Percentiles rank a stretch among this genome's conserved stretches.
phyloP scores from a whole-genome alignment of 371 early-diverging fungal species.

The Zychaea mexicana region DNA sequence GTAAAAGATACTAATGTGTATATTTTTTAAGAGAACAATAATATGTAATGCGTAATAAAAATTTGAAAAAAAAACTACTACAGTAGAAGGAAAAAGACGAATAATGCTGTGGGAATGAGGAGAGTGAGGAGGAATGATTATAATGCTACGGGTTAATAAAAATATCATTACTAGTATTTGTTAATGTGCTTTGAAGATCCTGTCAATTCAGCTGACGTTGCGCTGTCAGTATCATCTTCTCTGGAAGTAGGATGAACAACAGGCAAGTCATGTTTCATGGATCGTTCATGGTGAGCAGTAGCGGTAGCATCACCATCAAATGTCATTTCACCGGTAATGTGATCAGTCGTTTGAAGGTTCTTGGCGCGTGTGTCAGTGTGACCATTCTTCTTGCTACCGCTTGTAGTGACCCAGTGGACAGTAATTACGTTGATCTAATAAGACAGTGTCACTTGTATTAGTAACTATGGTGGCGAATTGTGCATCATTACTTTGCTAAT shows the following conservation, averaged over 20 bases:
- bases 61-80: too few relatives aligned
- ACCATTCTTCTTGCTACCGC: constrained; percentile 4
- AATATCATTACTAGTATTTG: neutral
- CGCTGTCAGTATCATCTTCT: constrained; percentile 9
- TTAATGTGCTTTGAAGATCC: neutral
- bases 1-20: too few relatives aligned
- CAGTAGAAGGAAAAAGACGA: too few relatives aligned
- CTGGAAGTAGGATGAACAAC: constrained; percentile 6
- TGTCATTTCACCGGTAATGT: constrained; percentile 22
- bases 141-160: neutral
- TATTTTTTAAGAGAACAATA: too few relatives aligned
- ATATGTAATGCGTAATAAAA: too few relatives aligned
- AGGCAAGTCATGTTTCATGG: constrained; percentile 14
- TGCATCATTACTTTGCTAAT: neutral
- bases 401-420: constrained; percentile 56
- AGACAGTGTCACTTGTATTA: neutral
- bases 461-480: neutral
- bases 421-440: constrained; percentile 53
- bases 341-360: constrained; percentile 21
- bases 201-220: constrained; percentile 11
- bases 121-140: too few relatives aligned
- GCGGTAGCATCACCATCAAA: constrained; percentile 13
- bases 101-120: too few relatives aligned
- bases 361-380: constrained; percentile 11
- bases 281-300: constrained; percentile 3